Evolutionary conservation across 768 basidiomycete species (phyloP), one percentile per base, ranked within the genome.

Genomic region (Tricholoma sp.): DNA sequence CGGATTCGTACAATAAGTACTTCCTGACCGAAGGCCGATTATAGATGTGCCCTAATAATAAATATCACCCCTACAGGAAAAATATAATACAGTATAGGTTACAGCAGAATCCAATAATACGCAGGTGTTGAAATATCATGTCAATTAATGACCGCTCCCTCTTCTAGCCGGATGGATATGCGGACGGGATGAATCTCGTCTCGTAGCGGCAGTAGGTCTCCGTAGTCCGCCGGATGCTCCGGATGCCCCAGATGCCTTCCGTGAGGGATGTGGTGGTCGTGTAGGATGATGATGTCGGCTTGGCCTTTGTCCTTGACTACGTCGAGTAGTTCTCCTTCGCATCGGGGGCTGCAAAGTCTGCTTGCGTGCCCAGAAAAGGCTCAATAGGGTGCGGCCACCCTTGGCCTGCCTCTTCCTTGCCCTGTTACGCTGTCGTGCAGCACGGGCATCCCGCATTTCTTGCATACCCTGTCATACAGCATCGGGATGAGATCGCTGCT

Each of bases 361-460:
- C 54, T 65, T 68, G 50, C 58, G 60, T 37, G 43, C 59, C 27
- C 39, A 51, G 60, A 68, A 63, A 49, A 65, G 55, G 47, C 62
- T 56, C 43, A 68, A 64, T 24, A 68, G 34, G 35, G 63, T 63
- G 55, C 60, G 64, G 41, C 61, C 60, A 29, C 63, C 52, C 51
- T 61, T 24, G 46, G 50, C 37, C 58, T 56, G 63, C n/a, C 54
- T 57, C 53, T 63, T 57, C 57, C 62, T 65, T 56, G 67, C 55
- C 19, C 58, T 60, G 52, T 63, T 61, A 52, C 63, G 58, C 47
- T 66, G 64, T 37, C 69, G 63, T 24, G 66, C 61, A 7, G 59
- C 60, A 50, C 65, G 65, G 4, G 88, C 87, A 27, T 79, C 79
- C 51, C 73, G 74, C 84, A 89, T 89, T 70, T 90, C 88, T 52